Evolutionary conservation across 139 green algal genomes (phyloP).

Genomic region (Chlorella sp.): DNA sequence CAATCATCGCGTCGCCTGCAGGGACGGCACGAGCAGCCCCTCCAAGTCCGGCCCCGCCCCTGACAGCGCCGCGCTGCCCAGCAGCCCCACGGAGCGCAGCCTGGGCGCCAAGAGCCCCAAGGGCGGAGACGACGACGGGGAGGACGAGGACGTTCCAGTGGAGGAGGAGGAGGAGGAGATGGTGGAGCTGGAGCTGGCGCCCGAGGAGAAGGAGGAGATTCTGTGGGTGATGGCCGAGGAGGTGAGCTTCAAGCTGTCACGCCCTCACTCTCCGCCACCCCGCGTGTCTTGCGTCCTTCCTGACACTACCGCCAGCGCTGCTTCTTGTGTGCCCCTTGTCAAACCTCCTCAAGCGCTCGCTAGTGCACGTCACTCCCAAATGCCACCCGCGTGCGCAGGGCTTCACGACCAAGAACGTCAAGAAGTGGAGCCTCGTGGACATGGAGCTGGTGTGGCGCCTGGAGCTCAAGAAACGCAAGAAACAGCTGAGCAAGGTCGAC

Average conservation of each 20-base stretch:
- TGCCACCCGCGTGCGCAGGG: slow-evolving; percentile 3
- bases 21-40: too few relatives aligned
- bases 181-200: background rate
- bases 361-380: background rate
- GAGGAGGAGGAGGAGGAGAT: background rate
- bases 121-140: too few relatives aligned
- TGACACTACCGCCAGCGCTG: background rate
- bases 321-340: background rate
- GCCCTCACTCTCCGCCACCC: background rate
- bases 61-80: too few relatives aligned
- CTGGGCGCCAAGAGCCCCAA: too few relatives aligned
- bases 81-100: too few relatives aligned
- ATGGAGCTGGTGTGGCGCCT: slow-evolving; percentile 13
- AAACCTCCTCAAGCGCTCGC: background rate
- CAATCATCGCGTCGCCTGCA: too few relatives aligned
- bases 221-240: background rate
- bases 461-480: slow-evolving; percentile 7
- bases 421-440: slow-evolving; percentile 14
- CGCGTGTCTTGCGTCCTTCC: background rate
- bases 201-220: slow-evolving; percentile 13
- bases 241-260: background rate
- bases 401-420: slow-evolving; percentile 15
- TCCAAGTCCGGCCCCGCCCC: too few relatives aligned
- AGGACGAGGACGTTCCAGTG: too few relatives aligned
- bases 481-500: background rate